phyloP scores from a whole-genome alignment of 768 basidiomycete species.

The Chiua virens region DNA sequence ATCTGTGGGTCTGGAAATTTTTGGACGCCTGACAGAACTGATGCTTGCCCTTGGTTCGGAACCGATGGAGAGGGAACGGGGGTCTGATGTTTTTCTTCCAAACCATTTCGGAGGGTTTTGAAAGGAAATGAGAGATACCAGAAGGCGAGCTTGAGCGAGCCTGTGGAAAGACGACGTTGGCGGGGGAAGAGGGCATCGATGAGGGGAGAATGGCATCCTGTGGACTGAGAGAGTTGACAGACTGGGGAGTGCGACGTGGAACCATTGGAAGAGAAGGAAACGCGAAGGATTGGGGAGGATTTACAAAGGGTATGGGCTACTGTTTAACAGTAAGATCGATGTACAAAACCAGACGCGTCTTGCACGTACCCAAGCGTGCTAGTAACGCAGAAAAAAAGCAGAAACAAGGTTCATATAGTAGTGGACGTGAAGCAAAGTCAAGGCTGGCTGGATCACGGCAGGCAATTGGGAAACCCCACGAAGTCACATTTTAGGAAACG shows the following conservation, averaged over 20 bases:
- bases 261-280: constrained; percentile 39
- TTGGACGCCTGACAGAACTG: constrained; percentile 59
- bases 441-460: neutral
- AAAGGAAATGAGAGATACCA: constrained; percentile 62
- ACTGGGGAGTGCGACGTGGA: constrained; percentile 46
- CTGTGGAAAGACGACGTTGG: constrained; percentile 39
- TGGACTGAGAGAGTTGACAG: constrained; percentile 41
- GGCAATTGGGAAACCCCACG: constrained; percentile 2
- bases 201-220: constrained; percentile 28
- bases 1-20: constrained; percentile 84
- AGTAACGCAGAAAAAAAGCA: neutral
- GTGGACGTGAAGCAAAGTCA: constrained; percentile 21
- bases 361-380: constrained; percentile 9
- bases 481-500: constrained; percentile 18
- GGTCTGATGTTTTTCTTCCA: constrained; percentile 54
- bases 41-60: constrained; percentile 51
- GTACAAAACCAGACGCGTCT: constrained; percentile 1
- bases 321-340: neutral
- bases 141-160: constrained; percentile 64
- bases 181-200: constrained; percentile 32
- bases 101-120: constrained; percentile 77
- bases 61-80: constrained; percentile 41
- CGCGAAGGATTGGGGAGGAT: constrained; percentile 5
- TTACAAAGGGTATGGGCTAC: neutral
- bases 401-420: constrained; percentile 9